Conservation (phyloP, 2,329 filamentous ascomycete genomes). For the Fusarium avenaceum region DNA sequence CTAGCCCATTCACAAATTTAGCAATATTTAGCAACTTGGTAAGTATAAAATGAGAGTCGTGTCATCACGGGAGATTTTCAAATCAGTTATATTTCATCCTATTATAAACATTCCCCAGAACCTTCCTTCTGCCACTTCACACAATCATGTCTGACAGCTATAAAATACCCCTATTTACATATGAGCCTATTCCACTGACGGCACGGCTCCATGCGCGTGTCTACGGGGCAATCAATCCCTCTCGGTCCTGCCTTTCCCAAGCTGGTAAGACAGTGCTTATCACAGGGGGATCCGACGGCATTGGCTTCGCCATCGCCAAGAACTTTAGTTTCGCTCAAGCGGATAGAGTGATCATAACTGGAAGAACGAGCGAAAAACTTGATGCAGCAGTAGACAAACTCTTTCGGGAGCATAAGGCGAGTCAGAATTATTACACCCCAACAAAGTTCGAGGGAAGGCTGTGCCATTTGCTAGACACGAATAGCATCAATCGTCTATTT, state of each 20-base stretch:
- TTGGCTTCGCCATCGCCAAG: background rate
- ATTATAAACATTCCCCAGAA: background rate
- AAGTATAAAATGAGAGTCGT: background rate
- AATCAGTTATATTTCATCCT: background rate
- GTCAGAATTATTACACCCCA: background rate
- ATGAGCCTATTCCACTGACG: background rate
- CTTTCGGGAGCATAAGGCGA: background rate
- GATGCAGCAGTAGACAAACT: background rate
- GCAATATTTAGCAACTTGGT: background rate
- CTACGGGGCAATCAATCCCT: background rate
- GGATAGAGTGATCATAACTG: background rate
- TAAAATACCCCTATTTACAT: background rate
- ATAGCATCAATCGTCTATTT: background rate
- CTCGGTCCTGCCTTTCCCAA: background rate
- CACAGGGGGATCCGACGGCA: slow-evolving; percentile 5
- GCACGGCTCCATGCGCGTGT: background rate
- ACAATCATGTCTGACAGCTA: background rate
- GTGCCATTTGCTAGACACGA: background rate
- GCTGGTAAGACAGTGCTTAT: background rate
- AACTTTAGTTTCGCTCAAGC: background rate
- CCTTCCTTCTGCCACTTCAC: background rate
- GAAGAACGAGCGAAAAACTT: background rate
- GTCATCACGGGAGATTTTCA: background rate
- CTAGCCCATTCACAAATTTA: no score
- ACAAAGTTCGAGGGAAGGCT: background rate